A percentile compares a stretch with the other conserved stretches of the same genome.
Evolutionary conservation across 495 filamentous ascomycete species (phyloP).

Genomic region (Oidiodendron maius): DNA sequence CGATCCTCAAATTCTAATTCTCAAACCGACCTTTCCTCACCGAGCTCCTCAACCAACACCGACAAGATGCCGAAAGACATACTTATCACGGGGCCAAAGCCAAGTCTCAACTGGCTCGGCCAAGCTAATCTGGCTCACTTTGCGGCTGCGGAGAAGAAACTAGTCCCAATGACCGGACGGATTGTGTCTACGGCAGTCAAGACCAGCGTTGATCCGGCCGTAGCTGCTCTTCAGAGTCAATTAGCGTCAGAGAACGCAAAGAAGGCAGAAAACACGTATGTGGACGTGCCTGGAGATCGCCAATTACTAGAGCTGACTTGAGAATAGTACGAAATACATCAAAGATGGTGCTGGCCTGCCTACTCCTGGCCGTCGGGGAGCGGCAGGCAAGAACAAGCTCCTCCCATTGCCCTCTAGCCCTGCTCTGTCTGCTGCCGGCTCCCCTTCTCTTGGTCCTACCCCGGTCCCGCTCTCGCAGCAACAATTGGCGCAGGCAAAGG

Average conservation of each 20-base stretch:
- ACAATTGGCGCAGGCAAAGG: conserved; percentile 43
- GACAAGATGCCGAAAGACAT: too few species aligned
- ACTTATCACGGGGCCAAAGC: too few species aligned
- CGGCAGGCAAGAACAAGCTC: conserved; percentile 22
- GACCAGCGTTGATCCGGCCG: conserved; percentile 20
- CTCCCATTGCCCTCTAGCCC: conserved; percentile 30
- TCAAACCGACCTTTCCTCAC: conserved; percentile 33
- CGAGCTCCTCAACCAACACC: not conserved
- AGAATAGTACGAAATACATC: conserved; percentile 25
- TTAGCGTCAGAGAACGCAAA: conserved; percentile 29
- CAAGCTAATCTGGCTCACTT: too few species aligned
- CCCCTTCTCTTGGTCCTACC: conserved; percentile 44
- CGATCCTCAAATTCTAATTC: conserved; percentile 21
- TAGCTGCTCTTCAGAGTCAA: conserved; percentile 32
- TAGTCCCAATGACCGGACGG: too few species aligned
- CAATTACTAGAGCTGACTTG: conserved; percentile 30
- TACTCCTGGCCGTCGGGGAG: conserved; percentile 21
- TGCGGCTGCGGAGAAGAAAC: too few species aligned
- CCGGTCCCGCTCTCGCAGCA: conserved; percentile 41
- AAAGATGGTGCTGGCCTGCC: conserved; percentile 26
- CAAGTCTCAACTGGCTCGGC: too few species aligned
- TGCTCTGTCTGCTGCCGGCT: conserved; percentile 39
- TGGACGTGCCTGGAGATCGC: conserved; percentile 2
- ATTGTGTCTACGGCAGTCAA: conserved; percentile 41
- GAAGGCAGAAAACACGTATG: conserved; percentile 50